Conservation (phyloP, 768 basidiomycete species). For the Rhizopogon vinicolor region DNA sequence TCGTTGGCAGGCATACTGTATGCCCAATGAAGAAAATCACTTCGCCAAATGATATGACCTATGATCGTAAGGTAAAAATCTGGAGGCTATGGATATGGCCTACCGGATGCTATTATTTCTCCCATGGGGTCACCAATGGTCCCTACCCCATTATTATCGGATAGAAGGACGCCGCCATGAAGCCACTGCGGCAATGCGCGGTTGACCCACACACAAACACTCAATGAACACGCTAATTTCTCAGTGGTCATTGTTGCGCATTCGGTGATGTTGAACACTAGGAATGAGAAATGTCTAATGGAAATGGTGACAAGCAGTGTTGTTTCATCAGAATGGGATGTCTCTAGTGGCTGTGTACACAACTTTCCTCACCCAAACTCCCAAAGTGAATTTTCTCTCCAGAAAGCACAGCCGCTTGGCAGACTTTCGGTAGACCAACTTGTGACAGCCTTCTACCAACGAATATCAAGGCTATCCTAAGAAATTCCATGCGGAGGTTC, state of each 20-base stretch:
- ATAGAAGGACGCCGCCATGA: not conserved
- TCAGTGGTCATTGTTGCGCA: not conserved
- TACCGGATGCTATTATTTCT: not conserved
- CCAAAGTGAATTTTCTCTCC: not conserved
- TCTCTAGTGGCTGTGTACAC: not conserved
- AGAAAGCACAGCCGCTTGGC: not conserved
- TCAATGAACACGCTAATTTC: too few species aligned
- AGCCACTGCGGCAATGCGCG: not conserved
- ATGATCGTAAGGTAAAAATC: not conserved
- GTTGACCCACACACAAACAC: not conserved
- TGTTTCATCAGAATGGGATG: too few species aligned
- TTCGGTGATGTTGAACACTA: too few species aligned
- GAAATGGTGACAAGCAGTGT: too few species aligned
- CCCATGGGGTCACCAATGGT: not conserved
- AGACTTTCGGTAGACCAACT: not conserved
- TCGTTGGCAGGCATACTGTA: not conserved
- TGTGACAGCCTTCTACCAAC: not conserved
- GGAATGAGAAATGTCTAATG: too few species aligned
- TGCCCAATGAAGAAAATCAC: too few species aligned
- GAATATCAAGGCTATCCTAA: not conserved
- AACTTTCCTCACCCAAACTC: not conserved
- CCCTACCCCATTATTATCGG: not conserved
- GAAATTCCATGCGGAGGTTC: not conserved
- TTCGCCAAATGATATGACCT: too few species aligned
- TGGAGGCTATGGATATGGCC: not conserved